Evolutionary conservation across 352 stramenopile species (phyloP), one percentile per base, ranked within the genome.

Genomic region (Pythium myriotylum): DNA sequence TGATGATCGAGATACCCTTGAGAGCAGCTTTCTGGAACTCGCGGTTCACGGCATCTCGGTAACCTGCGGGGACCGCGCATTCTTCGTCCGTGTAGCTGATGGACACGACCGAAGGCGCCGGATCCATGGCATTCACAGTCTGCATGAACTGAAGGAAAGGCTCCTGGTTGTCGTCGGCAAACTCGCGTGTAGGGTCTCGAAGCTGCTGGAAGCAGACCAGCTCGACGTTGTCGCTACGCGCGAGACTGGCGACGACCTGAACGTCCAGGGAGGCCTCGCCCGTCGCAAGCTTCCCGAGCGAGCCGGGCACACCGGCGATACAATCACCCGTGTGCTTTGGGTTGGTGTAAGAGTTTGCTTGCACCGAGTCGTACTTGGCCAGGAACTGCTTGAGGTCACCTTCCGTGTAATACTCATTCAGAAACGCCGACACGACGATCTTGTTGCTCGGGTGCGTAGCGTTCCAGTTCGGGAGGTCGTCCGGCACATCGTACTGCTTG

Each of bases 51-150:
- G 81, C 77, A 26, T 70, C 62, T 0, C 77, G 76, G 59, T 93
- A 93, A 12, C 55, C 67, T 4, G 33, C 24, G 0, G 84, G 80
- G 14, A 91, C 59, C 23, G 79, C 83, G 60, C 81, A 91, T 63
- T 93, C 84, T 45, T 93, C 84, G 62, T 93, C 84, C 13, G 84
- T 87, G 71, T 93, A 93, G 62, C 84, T 93, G 59, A 93, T 82
- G 17, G 81, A 91, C 7, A 93, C 79, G 26, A 91, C 84, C 4
- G 74, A 59, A 4, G 84, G 84, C 23, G 75, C 59, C 2, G 79
- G 72, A 0, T 86, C 65, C 68, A 89, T 81, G n/a, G 71, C 73
- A 52, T 91, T 93, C 9, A 91, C 62, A 17, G 85, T 77, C 46
- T 85, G 80, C 32, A 93, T 60, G 56, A 93, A 93, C 9, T 62